Evolutionary conservation across 139 green algal species (phyloP).

Genomic region (Pseudopediastrum boryanum): DNA sequence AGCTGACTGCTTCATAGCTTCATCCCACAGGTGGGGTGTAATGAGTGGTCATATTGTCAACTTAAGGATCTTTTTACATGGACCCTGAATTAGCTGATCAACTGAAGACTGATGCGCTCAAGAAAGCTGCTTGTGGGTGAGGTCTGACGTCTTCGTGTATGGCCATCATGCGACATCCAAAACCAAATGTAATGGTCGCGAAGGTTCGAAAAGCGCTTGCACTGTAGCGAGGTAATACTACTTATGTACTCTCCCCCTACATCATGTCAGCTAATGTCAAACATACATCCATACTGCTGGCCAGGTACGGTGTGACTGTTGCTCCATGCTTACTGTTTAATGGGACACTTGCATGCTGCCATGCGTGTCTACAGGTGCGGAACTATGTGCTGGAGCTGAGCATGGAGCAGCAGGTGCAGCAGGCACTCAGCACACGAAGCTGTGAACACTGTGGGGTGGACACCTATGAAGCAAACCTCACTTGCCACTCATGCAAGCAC

Average conservation of each 20-base stretch:
- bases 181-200: too few relatives aligned
- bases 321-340: not conserved
- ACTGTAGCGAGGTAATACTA: too few relatives aligned
- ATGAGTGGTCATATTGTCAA: too few relatives aligned
- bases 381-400: constrained; percentile 72
- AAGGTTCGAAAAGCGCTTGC: too few relatives aligned
- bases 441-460: constrained; percentile 70
- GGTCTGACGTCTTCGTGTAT: too few relatives aligned
- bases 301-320: not conserved
- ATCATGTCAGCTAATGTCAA: not conserved
- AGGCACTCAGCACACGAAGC: constrained; percentile 47
- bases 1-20: too few relatives aligned
- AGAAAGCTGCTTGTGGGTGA: too few relatives aligned
- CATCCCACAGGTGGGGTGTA: too few relatives aligned
- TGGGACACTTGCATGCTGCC: not conserved
- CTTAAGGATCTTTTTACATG: too few relatives aligned
- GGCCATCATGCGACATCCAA: too few relatives aligned
- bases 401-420: constrained; percentile 74
- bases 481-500: constrained; percentile 70
- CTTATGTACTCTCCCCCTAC: not conserved
- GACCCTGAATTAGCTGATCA: too few relatives aligned
- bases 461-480: constrained; percentile 70
- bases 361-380: constrained; percentile 49
- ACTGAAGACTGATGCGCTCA: too few relatives aligned
- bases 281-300: not conserved